phyloP scores from a whole-genome alignment of 495 filamentous ascomycete species.

The Penicillium herquei region DNA sequence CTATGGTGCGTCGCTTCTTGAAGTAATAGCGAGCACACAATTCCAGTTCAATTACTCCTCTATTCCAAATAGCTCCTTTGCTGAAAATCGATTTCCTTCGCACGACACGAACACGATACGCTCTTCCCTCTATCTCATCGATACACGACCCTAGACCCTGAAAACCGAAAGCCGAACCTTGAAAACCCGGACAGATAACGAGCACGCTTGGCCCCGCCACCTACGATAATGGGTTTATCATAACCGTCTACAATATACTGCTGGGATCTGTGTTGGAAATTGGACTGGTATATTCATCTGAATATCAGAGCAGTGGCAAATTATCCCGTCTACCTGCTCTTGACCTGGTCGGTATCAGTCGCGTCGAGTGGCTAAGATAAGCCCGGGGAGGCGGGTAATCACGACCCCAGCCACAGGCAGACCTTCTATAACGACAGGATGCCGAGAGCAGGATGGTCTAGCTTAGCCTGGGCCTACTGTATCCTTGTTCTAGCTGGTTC shows the following conservation, averaged over 20 bases:
- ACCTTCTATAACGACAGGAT: slow-evolving; percentile 6
- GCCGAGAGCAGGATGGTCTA: slow-evolving; percentile 18
- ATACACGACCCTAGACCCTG: no score
- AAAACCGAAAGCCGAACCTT: background rate
- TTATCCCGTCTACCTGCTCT: background rate
- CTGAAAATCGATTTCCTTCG: background rate
- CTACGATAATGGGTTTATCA: slow-evolving; percentile 18
- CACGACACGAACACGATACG: no score
- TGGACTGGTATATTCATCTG: no score
- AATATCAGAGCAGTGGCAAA: background rate
- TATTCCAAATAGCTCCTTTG: background rate
- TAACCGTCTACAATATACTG: slow-evolving; percentile 1
- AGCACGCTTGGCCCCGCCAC: slow-evolving; percentile 12
- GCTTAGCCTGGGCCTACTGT: slow-evolving; percentile 5
- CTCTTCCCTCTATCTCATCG: background rate
- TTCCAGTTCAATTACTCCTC: background rate
- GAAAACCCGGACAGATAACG: slow-evolving; percentile 2
- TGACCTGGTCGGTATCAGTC: background rate
- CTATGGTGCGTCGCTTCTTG: background rate
- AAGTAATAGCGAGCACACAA: background rate
- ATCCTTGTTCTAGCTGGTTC: slow-evolving; percentile 8
- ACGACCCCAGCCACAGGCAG: background rate
- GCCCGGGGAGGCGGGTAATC: slow-evolving; percentile 1
- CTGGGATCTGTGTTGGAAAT: background rate
- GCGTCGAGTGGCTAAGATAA: slow-evolving; percentile 3